Evolutionary conservation across 257 asterid species (phyloP).

Genomic region (Lavandula angustifolia): DNA sequence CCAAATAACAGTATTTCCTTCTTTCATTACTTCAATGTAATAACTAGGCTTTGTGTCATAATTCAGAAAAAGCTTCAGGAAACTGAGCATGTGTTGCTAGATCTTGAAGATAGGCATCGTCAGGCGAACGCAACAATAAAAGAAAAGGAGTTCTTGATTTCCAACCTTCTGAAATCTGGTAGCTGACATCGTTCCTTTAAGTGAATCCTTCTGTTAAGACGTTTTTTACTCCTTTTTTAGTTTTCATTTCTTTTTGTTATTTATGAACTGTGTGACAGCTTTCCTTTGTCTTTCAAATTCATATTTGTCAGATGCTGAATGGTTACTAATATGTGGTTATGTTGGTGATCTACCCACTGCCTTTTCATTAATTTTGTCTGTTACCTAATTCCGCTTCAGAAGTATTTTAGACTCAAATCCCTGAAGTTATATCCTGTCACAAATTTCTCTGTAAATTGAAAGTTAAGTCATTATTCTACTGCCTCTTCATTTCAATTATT

Average conservation of each 20-base stretch:
- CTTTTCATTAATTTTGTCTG: background rate
- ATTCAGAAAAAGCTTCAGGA: conserved; percentile 84
- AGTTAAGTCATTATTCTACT: no score
- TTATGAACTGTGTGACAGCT: background rate
- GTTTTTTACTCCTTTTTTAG: conserved; percentile 7
- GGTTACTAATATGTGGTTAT: background rate
- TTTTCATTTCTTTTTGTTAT: background rate
- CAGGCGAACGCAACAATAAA: conserved; percentile 89
- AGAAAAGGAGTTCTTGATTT: conserved; percentile 89
- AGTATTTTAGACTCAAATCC: conserved; percentile 11
- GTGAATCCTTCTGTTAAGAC: background rate
- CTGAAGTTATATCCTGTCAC: no score
- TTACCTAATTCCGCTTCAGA: background rate
- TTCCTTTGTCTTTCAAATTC: conserved; percentile 11
- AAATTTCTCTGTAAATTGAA: no score
- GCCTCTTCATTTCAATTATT: background rate
- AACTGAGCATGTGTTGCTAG: conserved; percentile 82
- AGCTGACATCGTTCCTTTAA: conserved; percentile 37
- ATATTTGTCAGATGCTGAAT: background rate
- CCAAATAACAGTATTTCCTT: conserved; percentile 7
- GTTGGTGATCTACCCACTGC: conserved; percentile 1
- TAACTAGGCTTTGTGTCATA: conserved; percentile 32
- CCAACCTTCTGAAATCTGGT: conserved; percentile 95
- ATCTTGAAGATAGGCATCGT: conserved; percentile 87
- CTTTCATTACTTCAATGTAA: conserved; percentile 28